phyloP scores from a whole-genome alignment of 345 rosid species.

The Eucalyptus marginata region DNA sequence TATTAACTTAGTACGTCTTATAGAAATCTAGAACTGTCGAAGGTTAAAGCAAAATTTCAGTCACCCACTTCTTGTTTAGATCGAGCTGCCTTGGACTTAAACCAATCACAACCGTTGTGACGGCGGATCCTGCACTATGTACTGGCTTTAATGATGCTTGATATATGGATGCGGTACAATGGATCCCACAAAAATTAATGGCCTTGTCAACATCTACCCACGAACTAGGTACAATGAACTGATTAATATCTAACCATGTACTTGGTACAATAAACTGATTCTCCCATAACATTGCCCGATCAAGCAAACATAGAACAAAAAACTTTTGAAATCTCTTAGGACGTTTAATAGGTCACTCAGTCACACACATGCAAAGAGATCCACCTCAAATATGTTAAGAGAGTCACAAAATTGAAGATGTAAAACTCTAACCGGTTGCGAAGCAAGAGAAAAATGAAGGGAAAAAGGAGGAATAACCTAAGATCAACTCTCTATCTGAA shows the following conservation, averaged over 20 bases:
- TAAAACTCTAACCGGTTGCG: not conserved
- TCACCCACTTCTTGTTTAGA: not conserved
- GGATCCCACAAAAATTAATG: not conserved
- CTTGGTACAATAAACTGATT: not conserved
- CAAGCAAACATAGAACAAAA: not conserved
- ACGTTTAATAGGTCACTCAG: not conserved
- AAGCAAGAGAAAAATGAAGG: not conserved
- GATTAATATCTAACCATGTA: not conserved
- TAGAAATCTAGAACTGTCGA: not conserved
- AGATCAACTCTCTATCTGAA: not conserved
- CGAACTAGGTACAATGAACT: not conserved
- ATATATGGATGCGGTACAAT: not conserved
- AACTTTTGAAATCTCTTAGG: not conserved
- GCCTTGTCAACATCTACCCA: not conserved
- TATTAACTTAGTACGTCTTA: not conserved
- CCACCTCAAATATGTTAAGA: not conserved
- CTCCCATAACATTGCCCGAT: not conserved
- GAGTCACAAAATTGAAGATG: not conserved
- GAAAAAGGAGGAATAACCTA: not conserved
- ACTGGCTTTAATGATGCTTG: not conserved
- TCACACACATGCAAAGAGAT: not conserved
- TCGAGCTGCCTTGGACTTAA: not conserved
- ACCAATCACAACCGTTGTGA: not conserved
- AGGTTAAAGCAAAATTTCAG: not conserved
- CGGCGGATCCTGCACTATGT: not conserved